Percentiles rank a stretch among this genome's conserved stretches.
These are phyloP conservation scores for Sphagnum contortum DNA, from an alignment of 225 moss, liverwort and hornwort species.

Conservation along the genomic window DNA sequence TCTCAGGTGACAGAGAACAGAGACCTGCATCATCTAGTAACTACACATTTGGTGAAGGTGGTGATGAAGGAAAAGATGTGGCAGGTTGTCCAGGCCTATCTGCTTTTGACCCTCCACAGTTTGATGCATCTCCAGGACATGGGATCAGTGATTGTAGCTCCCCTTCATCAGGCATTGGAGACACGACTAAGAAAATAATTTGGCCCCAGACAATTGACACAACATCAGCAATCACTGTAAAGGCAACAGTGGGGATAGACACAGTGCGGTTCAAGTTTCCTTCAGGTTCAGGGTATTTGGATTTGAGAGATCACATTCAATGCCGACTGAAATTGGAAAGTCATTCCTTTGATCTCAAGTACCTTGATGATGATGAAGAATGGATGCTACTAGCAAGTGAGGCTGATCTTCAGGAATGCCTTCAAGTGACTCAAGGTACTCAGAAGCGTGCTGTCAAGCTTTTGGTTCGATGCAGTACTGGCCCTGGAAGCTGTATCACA, in stretches of 20 bases:
- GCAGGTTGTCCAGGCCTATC: constrained; percentile 33
- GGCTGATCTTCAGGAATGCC: constrained; percentile 83
- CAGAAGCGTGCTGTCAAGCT: constrained; percentile 73
- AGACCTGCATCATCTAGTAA: constrained; percentile 19
- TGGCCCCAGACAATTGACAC: constrained; percentile 18
- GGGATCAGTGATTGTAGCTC: constrained; percentile 74
- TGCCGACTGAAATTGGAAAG: constrained; percentile 52
- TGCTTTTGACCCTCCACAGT: constrained; percentile 46
- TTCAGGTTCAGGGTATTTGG: constrained; percentile 26
- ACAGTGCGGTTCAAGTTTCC: constrained; percentile 80
- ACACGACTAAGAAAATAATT: constrained; percentile 31
- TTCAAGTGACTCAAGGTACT: constrained; percentile 59
- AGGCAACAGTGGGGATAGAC: constrained; percentile 66
- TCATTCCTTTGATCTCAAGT: constrained; percentile 57
- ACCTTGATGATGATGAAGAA: constrained; percentile 86
- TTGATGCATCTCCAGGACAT: constrained; percentile 67
- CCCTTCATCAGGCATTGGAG: constrained; percentile 63
- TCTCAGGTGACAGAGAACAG: constrained; percentile 17
- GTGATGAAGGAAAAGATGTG: constrained; percentile 29
- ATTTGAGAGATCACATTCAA: constrained; percentile 67
- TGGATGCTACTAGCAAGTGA: constrained; percentile 74
- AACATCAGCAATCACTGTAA: constrained; percentile 37
- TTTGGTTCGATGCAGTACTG: constrained; percentile 32
- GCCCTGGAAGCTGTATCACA: neutral
- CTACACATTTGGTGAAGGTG: constrained; percentile 21